phyloP scores from a whole-genome alignment of 2,329 filamentous ascomycete genomes.

The Cladorrhinum sp. region DNA sequence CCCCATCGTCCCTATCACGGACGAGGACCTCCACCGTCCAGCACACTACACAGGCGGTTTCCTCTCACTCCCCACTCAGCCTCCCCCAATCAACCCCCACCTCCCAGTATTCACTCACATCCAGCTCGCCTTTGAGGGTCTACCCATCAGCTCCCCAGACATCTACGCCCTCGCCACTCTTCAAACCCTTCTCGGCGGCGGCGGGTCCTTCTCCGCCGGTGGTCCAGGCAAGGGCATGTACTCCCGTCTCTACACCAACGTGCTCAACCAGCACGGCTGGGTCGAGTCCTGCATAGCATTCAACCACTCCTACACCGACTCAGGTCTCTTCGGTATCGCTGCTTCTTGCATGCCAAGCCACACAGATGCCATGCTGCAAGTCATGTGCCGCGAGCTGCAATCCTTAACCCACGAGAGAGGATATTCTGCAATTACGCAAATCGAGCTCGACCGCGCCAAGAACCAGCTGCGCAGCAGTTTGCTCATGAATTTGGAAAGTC shows the following conservation, averaged over 20 bases:
- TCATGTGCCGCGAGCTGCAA: conserved; percentile 88
- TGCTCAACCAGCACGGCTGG: conserved; percentile 96
- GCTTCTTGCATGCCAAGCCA: conserved; percentile 78
- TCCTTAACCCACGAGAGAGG: conserved; percentile 73
- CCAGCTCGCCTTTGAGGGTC: conserved; percentile 91
- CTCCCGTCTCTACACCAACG: conserved; percentile 93
- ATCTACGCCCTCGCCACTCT: conserved; percentile 96
- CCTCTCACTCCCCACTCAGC: conserved; percentile 76
- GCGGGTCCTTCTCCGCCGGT: conserved; percentile 93
- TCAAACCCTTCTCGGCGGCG: conserved; percentile 91
- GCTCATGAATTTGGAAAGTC: conserved; percentile 94
- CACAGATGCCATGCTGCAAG: conserved; percentile 82
- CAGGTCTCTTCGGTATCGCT: conserved; percentile 90
- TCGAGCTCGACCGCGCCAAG: conserved; percentile 88
- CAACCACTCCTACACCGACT: conserved; percentile 97
- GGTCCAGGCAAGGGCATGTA: conserved; percentile 99
- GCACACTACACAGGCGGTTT: conserved; percentile 93
- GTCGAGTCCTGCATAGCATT: conserved; percentile 94
- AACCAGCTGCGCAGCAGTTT: conserved; percentile 89
- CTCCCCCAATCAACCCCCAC: conserved; percentile 72
- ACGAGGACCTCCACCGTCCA: conserved; percentile 57
- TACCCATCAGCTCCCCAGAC: conserved; percentile 84
- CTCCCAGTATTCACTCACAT: conserved; percentile 84
- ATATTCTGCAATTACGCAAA: conserved; percentile 65
- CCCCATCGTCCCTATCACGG: conserved; percentile 41